Base-by-base conservation (phyloP, 257 asterid genomes). In the Scutellaria galericulata region DNA sequence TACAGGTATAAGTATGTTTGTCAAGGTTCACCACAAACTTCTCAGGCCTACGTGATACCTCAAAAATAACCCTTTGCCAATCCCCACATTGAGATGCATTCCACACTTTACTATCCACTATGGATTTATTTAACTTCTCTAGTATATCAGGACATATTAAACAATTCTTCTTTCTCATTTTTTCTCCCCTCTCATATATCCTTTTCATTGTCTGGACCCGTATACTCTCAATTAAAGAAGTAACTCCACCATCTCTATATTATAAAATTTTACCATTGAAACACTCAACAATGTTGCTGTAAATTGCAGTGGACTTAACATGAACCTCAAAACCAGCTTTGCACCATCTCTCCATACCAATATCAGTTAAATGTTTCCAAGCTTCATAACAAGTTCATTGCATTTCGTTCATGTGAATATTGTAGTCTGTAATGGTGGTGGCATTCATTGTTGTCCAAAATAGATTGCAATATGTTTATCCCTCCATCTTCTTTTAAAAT, bases 261-360 rank as follows among this genome's bases (percentile, higher is more conserved):
- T 57, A 44, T 57, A 57, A 57, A 27, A 24, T 20, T 27, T 57
- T 22, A 57, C 64, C 15, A 20, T 57, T 22, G 7, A 57, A 57
- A 57, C 64, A 22, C 42, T 57, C 64, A 10, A 27, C 42, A 57
- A 27, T 27, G 15, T 57, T 57, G 42, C 64, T 57, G 1, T 44
- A 1, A 22, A 57, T 27, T 1, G 64, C 64, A 9, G 42, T 0
- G 13, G 14, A 22, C 64, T 57, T 57, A 5, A 24, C 64, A 11
- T 31, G 46, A 37, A 50, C 24, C 13, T 61, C 50, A 61, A 61
- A 61, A 6, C 51, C 67, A 37, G 51, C 35, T 61, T 61, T 61
- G 51, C 51, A 13, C 67, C 67, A 61, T 14, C 67, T 61, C 24
- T 61, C 67, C 51, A 61, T 40, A 42, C 51, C 67, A 40, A 39